Base-by-base conservation (phyloP, 352 stramenopile genomes). In the Pythium coloratum region DNA sequence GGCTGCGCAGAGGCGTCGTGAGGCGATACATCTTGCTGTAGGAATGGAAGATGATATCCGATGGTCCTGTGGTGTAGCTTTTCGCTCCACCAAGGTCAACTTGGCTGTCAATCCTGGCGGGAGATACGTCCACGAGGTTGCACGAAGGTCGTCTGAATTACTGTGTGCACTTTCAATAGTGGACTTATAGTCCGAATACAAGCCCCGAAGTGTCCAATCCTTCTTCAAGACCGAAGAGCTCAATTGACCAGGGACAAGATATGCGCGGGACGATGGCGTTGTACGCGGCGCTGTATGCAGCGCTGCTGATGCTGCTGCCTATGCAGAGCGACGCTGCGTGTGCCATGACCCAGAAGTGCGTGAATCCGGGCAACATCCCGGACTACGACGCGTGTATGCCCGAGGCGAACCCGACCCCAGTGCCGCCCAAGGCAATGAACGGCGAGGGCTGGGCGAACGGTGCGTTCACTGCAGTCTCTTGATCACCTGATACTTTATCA, bases 291-390 rank as follows among this genome's bases (percentile, higher is more conserved):
- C 26, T 49, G 40, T n/a, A 24, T 10, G 44, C 42, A 10, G 2
- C 55, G 24, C 44, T 66, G 40, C 16, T 28, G 38, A 28, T 30
- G 20, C 24, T 60, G 13, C 7, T 53, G 61, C 12, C 38, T 28
- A 36, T 3, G 9, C 28, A 20, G 6, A 51, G 36, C 14, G 38
- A 68, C 24, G 69, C 53, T 2, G 66, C 63, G 51, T 94, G 86
- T 46, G 75, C 82, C 7, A 94, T 94, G 84, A 92, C 86, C 8
- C 84, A 92, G 72, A 88, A 78, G 28, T 94, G 86, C 64, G 75
- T 90, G 32, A 92, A 92, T 56, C 82, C 84, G 0, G 77, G 76
- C 33, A 92, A 94, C 56, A 62, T 80, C 0, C 82, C 82, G 0
- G 86, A 94, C 73, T 92, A 86, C 62, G 76, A 90, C 44, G 55